A percentile compares a stretch with the other conserved stretches of the same genome.
phyloP scores from a whole-genome alignment of 805 yeast genomes.

The Scheffersomyces lignosus region DNA sequence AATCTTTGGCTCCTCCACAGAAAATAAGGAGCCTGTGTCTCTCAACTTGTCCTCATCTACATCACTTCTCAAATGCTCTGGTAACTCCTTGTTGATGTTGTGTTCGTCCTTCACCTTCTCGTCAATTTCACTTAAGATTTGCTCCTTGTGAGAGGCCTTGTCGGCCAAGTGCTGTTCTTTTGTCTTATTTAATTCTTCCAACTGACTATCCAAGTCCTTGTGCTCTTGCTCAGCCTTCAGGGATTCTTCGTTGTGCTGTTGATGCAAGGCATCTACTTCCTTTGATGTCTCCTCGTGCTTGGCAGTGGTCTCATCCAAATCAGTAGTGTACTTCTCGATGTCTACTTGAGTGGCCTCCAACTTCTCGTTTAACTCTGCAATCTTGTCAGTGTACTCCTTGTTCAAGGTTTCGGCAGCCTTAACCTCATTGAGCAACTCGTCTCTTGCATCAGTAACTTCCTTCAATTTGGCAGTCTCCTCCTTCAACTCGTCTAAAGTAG shows the following conservation, averaged over 20 bases:
- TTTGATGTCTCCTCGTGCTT: conserved; percentile 41
- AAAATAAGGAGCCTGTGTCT: conserved; percentile 41
- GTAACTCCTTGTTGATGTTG: conserved; percentile 48
- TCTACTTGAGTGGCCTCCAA: conserved; percentile 42
- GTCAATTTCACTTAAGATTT: conserved; percentile 29
- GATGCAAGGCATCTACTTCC: conserved; percentile 37
- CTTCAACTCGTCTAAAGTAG: conserved; percentile 53
- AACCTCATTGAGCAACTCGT: conserved; percentile 45
- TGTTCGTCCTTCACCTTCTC: conserved; percentile 46
- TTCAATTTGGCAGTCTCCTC: conserved; percentile 49
- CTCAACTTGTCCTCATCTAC: conserved; percentile 35
- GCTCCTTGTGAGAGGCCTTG: conserved; percentile 36
- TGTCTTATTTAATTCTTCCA: conserved; percentile 41
- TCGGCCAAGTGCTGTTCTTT: conserved; percentile 36
- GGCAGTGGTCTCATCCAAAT: conserved; percentile 31
- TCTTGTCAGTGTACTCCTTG: conserved; percentile 42
- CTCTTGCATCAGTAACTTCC: conserved; percentile 51
- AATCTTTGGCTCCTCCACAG: conserved; percentile 24
- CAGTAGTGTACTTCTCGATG: conserved; percentile 32
- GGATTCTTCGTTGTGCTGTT: conserved; percentile 22
- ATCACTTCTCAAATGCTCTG: conserved; percentile 48
- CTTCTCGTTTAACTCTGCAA: conserved; percentile 45
- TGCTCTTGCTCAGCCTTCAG: conserved; percentile 25
- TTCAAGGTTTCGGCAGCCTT: conserved; percentile 45
- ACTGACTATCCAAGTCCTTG: conserved; percentile 42